Base-by-base conservation (phyloP, 371 early-diverging fungal genomes). In the Actinomortierella wolfii region DNA sequence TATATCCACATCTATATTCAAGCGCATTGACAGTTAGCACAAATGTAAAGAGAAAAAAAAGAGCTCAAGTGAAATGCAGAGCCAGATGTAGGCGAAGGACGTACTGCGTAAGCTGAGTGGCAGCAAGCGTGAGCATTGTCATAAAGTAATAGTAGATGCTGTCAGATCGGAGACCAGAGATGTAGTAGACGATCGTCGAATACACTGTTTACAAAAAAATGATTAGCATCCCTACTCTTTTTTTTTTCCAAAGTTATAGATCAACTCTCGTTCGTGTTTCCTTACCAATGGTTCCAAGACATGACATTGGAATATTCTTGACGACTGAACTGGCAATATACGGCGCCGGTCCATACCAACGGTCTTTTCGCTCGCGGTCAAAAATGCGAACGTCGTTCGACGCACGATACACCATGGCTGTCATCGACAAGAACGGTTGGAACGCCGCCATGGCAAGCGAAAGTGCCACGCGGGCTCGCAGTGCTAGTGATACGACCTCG, bases 161-260 rank as follows among this genome's bases (percentile, higher is more conserved):
- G 44, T 59, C 59, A 1, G 59, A 55, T 15, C 60, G 66, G 9
- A 66, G 29, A 8, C 66, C 66, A 11, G 42, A 1, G 23, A 51
- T 49, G 8, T 26, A 59, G 15, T 59, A 66, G 15, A 66, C 29
- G 24, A 66, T 56, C 15, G 18, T 15, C 9, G 59, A 44, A 25
- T 51, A 34, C 17, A 41, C 66, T 65, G 40, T 6, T n/a, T n/a
- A n/a, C n/a, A n/a, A n/a, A n/a, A n/a, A n/a, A n/a, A n/a, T n/a
- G n/a, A n/a, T n/a, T n/a, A n/a, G n/a, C n/a, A n/a, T 34, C 34
- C 34, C 4, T 34, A 4, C 11, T 34, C 34, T 34, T 34, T 11
- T 34, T 4, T 34, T 34, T 34, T 34, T 4, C 11, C 34, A 34
- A 34, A 6, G 4, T 34, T 34, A 6, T 34, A n/a, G n/a, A n/a